Evolutionary conservation across 805 yeast genomes (phyloP), one percentile per base, ranked within the genome.

Genomic region (Candida taoyuanica): DNA sequence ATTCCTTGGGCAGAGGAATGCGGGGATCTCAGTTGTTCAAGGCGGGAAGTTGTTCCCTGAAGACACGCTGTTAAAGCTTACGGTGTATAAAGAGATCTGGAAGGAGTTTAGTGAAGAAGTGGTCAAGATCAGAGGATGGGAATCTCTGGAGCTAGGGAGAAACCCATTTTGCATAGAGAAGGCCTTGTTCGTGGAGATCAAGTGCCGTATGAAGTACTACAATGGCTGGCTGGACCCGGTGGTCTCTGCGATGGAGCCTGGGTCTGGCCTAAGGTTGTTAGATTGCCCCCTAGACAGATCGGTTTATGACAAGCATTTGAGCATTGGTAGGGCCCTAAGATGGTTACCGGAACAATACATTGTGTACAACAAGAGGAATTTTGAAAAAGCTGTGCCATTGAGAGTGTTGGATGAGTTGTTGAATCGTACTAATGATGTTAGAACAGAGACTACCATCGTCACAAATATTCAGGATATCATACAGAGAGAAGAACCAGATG

Each of bases 191-290:
- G 37, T 38, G 5, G 26, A 29, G n/a, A 21, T 33, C 8, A 24
- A 16, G 28, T 38, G 42, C 14, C 42, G 42, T 13, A 28, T 38
- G n/a, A 38, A 38, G 37, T 12, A 4, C 5, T 38, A 33, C 20
- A 12, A 9, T 3, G 33, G 25, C 4, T 12, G 5, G n/a, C 8
- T 38, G 13, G 42, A 38, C 18, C 37, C 42, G 4, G 28, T 33
- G 3, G 21, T 38, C 3, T 33, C 37, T n/a, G 25, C 6, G 3
- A 19, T 18, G 13, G 33, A 27, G 11, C 24, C 19, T 2, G 36
- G 36, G 4, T 20, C 27, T 20, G 33, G 40, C 4, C n/a, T 37
- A 15, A 12, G 16, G 14, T 33, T 37, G 2, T n/a, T 37, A 4
- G 33, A 37, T 17, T 7, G 15, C n/a, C 21, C 13, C 7, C 11